A percentile compares a stretch with the other conserved stretches of the same genome.
Evolutionary conservation across 352 stramenopile species (phyloP).

Genomic region (Plasmopara halstedii): DNA sequence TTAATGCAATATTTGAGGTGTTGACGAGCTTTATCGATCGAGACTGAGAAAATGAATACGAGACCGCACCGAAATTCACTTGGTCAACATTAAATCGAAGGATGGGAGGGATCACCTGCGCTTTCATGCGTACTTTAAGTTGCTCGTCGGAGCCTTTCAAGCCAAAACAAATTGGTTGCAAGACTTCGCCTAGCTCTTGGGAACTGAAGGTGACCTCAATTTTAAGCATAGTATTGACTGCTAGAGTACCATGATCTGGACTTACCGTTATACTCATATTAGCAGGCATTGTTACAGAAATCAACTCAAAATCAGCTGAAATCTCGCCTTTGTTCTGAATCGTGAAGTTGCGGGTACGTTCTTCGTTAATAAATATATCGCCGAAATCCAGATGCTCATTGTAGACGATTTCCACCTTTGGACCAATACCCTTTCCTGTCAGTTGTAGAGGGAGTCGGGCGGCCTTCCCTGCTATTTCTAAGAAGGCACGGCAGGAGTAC

Average conservation of each 20-base stretch:
- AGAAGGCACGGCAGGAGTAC: slow-evolving; percentile 76
- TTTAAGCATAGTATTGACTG: slow-evolving; percentile 74
- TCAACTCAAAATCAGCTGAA: slow-evolving; percentile 62
- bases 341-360: slow-evolving; percentile 81
- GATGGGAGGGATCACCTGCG: slow-evolving; percentile 88
- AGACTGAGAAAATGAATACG: slow-evolving; percentile 86
- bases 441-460: slow-evolving; percentile 85
- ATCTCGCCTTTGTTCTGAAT: slow-evolving; percentile 95
- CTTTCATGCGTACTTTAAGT: slow-evolving; percentile 78
- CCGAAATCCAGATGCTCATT: slow-evolving; percentile 92
- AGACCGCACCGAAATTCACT: slow-evolving; percentile 89
- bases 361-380: slow-evolving; percentile 91
- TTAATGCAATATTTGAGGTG: slow-evolving; percentile 90
- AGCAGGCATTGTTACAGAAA: slow-evolving; percentile 29
- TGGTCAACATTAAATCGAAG: slow-evolving; percentile 88
- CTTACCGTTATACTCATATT: slow-evolving; percentile 35
- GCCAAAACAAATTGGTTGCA: slow-evolving; percentile 74
- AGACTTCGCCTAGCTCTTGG: slow-evolving; percentile 81
- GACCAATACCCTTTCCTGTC: slow-evolving; percentile 86
- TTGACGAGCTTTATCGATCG: slow-evolving; percentile 83
- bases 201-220: slow-evolving; percentile 85
- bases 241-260: slow-evolving; percentile 46
- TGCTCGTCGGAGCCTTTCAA: slow-evolving; percentile 85
- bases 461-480: slow-evolving; percentile 89
- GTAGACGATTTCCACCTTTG: slow-evolving; percentile 89